These are phyloP conservation scores for Zoysia pacifica DNA, from an alignment of 176 grass and related monocot genomes.

Conservation along the genomic window DNA sequence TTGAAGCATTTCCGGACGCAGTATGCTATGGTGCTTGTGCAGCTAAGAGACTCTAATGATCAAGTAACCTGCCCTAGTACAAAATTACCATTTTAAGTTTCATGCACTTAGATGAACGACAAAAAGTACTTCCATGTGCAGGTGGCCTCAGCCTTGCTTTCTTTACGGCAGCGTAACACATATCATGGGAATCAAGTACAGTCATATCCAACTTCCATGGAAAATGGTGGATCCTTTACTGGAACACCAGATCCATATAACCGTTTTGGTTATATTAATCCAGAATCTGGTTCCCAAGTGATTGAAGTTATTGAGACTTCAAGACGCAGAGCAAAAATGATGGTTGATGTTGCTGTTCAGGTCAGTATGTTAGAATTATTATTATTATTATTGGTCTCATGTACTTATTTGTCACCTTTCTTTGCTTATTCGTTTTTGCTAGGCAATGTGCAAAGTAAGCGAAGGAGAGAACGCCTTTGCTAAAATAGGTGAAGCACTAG, in stretches of 20 bases:
- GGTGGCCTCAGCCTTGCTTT: constrained; percentile 87
- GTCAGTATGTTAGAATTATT: constrained; percentile 41
- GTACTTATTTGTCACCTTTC: not conserved
- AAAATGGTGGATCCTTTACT: constrained; percentile 60
- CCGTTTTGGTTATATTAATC: constrained; percentile 63
- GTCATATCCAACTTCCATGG: constrained; percentile 55
- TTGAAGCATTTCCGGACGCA: constrained; percentile 88
- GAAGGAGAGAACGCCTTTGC: constrained; percentile 74
- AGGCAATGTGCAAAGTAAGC: constrained; percentile 74
- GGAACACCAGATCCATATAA: constrained; percentile 51
- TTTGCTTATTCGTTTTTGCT: constrained; percentile 25
- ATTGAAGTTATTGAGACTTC: constrained; percentile 89
- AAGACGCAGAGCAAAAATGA: constrained; percentile 71
- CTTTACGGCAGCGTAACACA: constrained; percentile 85
- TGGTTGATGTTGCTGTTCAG: constrained; percentile 96
- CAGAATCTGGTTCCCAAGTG: constrained; percentile 87
- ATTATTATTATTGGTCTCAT: constrained; percentile 24
- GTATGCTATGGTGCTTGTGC: constrained; percentile 93
- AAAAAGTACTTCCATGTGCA: constrained; percentile 43
- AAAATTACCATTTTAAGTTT: constrained; percentile 17
- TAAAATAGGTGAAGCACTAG: constrained; percentile 84
- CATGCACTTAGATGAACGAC: constrained; percentile 4
- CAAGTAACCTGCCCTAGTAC: constrained; percentile 53
- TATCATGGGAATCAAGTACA: constrained; percentile 70
- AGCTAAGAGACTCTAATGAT: constrained; percentile 94